Conservation (phyloP, 1,139 yeast genomes). For the Hansenula sp. region DNA sequence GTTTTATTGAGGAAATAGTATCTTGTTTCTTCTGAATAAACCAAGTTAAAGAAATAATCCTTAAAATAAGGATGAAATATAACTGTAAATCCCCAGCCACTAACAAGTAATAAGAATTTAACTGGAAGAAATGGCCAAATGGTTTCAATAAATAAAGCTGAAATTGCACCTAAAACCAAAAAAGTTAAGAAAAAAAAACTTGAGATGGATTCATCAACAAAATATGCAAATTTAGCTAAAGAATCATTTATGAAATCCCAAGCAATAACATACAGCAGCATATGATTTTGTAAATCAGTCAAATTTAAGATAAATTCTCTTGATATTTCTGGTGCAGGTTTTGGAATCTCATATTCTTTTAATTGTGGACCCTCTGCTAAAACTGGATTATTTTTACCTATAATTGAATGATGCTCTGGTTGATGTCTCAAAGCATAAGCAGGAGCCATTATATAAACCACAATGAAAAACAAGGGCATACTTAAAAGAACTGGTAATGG, state of each 20-base stretch:
- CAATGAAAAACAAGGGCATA: slow-evolving; percentile 49
- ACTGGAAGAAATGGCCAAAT: slow-evolving; percentile 29
- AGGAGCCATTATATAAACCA: slow-evolving; percentile 62
- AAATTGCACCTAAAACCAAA: slow-evolving; percentile 28
- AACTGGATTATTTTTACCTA: slow-evolving; percentile 41
- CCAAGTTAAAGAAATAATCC: slow-evolving; percentile 36
- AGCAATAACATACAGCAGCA: slow-evolving; percentile 60
- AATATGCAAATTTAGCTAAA: slow-evolving; percentile 58
- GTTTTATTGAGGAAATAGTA: slow-evolving; percentile 41
- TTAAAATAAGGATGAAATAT: slow-evolving; percentile 53
- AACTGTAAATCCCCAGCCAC: slow-evolving; percentile 49
- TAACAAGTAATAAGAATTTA: slow-evolving; percentile 33
- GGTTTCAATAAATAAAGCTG: slow-evolving; percentile 30
- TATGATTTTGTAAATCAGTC: slow-evolving; percentile 81
- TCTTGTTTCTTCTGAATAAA: slow-evolving; percentile 61
- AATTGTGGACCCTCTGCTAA: slow-evolving; percentile 55
- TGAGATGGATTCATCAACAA: slow-evolving; percentile 61
- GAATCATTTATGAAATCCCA: slow-evolving; percentile 55
- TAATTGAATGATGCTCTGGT: slow-evolving; percentile 25
- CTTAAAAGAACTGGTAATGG: slow-evolving; percentile 52
- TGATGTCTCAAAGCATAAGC: slow-evolving; percentile 47
- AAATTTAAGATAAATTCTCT: slow-evolving; percentile 74
- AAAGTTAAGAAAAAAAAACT: slow-evolving; percentile 42
- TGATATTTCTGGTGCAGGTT: slow-evolving; percentile 76
- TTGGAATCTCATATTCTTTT: slow-evolving; percentile 46